These are phyloP conservation scores for Lepraria neglecta DNA, from an alignment of 495 filamentous ascomycete species.

Conservation along the genomic window DNA sequence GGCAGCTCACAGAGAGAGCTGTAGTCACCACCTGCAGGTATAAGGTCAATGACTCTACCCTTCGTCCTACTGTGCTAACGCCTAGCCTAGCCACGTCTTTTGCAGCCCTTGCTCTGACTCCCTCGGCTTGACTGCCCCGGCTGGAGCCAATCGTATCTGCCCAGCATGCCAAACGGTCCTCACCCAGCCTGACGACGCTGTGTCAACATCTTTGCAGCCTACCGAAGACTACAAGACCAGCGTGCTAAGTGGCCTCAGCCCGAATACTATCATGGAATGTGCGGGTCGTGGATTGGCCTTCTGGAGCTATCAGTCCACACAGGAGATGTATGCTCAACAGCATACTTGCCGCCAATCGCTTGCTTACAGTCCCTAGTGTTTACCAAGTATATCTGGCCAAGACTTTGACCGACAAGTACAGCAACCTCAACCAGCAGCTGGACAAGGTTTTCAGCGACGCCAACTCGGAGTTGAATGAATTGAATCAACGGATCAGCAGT, in stretches of 20 bases:
- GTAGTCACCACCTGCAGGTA: conserved; percentile 91
- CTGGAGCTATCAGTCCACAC: conserved; percentile 86
- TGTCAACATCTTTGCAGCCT: conserved; percentile 69
- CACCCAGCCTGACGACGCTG: conserved; percentile 68
- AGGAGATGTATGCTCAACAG: conserved; percentile 64
- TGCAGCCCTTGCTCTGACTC: conserved; percentile 68
- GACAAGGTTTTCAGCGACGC: conserved; percentile 78
- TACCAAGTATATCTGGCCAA: conserved; percentile 76
- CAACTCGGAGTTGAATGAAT: conserved; percentile 64
- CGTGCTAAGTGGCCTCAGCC: conserved; percentile 76
- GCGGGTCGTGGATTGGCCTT: conserved; percentile 77
- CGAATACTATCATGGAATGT: conserved; percentile 83
- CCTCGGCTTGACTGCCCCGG: conserved; percentile 57
- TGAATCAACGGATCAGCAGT: conserved; percentile 59
- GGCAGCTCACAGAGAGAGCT: conserved; percentile 64
- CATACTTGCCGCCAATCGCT: background rate
- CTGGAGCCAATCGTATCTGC: conserved; percentile 54
- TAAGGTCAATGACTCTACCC: conserved; percentile 10
- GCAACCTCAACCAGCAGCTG: conserved; percentile 59
- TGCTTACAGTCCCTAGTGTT: conserved; percentile 46
- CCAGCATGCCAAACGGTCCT: conserved; percentile 76
- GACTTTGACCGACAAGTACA: conserved; percentile 68
- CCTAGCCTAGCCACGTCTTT: conserved; percentile 66
- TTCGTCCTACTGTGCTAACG: background rate
- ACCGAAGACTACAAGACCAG: conserved; percentile 93